Evolutionary conservation across 768 basidiomycete genomes (phyloP).

Genomic region (Serpula lacrymans): DNA sequence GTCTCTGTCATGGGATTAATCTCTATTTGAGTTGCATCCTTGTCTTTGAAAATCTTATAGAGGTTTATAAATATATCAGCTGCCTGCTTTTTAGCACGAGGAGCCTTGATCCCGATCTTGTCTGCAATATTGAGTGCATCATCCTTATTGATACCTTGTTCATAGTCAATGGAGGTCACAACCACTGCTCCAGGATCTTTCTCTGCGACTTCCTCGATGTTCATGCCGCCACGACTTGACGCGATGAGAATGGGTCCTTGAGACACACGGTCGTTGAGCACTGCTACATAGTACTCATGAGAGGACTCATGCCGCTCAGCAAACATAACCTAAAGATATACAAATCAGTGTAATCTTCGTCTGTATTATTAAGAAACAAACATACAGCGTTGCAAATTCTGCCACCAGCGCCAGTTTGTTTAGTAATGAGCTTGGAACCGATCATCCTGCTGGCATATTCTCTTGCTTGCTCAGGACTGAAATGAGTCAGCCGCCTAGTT

Average conservation of each 20-base stretch:
- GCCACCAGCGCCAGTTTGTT: constrained; percentile 93
- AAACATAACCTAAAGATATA: constrained; percentile 79
- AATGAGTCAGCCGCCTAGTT: constrained; percentile 6
- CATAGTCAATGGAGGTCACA: constrained; percentile 86
- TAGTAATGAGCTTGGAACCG: constrained; percentile 92
- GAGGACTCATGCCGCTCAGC: constrained; percentile 90
- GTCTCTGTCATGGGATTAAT: constrained; percentile 98
- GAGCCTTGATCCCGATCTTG: constrained; percentile 84
- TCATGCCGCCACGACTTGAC: constrained; percentile 97
- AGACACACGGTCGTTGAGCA: constrained; percentile 89
- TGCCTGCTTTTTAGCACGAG: constrained; percentile 72
- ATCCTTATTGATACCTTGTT: constrained; percentile 70
- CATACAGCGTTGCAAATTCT: constrained; percentile 92
- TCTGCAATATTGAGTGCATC: constrained; percentile 78
- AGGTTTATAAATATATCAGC: constrained; percentile 92
- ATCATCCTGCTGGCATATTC: constrained; percentile 92
- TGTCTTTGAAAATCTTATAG: constrained; percentile 97
- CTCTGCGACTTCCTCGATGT: constrained; percentile 98
- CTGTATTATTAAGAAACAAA: constrained; percentile 12
- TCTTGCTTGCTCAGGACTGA: constrained; percentile 82
- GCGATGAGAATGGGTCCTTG: constrained; percentile 91
- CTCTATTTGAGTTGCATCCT: constrained; percentile 99
- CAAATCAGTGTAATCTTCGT: constrained; percentile 2
- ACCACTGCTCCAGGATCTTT: constrained; percentile 94
- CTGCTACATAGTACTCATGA: constrained; percentile 98